phyloP scores from a whole-genome alignment of 169 alveolate genomes.

The Plasmodium cynomolgi region DNA sequence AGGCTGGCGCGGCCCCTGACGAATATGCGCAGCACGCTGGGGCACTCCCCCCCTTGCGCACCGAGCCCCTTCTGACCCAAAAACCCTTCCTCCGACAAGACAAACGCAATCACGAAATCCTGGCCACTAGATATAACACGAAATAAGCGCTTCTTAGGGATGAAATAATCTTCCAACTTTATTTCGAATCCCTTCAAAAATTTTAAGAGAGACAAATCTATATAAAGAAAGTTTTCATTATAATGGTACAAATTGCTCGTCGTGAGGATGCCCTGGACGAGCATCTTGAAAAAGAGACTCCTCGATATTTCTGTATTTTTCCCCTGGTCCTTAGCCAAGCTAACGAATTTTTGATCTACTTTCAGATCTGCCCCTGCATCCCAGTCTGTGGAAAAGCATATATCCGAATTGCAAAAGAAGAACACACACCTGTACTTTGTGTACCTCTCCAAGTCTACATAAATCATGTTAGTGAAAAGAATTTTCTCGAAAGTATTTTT shows the following conservation, averaged over 20 bases:
- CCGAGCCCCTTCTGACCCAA: neutral
- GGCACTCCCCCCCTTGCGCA: neutral
- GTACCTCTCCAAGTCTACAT: slow-evolving; percentile 35
- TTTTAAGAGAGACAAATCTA: slow-evolving; percentile 25
- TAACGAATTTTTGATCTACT: neutral
- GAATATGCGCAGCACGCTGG: slow-evolving; percentile 21
- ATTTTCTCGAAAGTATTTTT: slow-evolving; percentile 57
- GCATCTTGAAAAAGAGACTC: slow-evolving; percentile 9
- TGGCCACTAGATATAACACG: neutral
- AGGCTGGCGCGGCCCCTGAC: slow-evolving; percentile 5
- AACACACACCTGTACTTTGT: slow-evolving; percentile 28
- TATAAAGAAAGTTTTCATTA: slow-evolving; percentile 15
- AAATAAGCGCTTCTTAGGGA: slow-evolving; percentile 12
- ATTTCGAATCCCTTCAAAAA: slow-evolving; percentile 7
- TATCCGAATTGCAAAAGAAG: slow-evolving; percentile 24
- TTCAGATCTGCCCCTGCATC: neutral
- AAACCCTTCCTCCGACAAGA: neutral
- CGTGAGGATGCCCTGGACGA: slow-evolving; percentile 30
- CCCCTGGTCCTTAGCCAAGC: neutral
- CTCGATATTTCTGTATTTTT: neutral
- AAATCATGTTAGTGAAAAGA: slow-evolving; percentile 25
- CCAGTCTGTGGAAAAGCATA: neutral
- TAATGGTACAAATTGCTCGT: slow-evolving; percentile 58
- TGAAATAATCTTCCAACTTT: slow-evolving; percentile 32
- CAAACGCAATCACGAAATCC: slow-evolving; percentile 18